A percentile compares a stretch with the other conserved stretches of the same genome.
Conservation (phyloP, 1,284 basidiomycete genomes). For the Ustilago bromivora region DNA sequence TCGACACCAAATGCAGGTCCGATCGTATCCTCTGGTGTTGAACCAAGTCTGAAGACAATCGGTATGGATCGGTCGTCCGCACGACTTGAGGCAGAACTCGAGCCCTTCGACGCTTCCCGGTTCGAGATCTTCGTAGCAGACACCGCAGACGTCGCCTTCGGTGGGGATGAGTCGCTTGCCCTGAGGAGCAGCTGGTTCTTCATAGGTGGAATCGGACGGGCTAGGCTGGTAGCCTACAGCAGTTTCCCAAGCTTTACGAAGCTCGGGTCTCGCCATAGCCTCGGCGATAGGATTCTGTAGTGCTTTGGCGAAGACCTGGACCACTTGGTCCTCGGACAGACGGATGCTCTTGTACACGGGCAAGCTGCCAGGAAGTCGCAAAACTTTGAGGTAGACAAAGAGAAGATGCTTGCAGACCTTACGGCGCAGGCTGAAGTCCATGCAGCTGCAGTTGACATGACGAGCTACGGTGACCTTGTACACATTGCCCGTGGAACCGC, state of each 20-base stretch:
- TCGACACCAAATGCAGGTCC: conserved; percentile 50
- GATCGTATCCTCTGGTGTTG: conserved; percentile 21
- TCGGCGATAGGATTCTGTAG: conserved; percentile 28
- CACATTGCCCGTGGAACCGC: conserved; percentile 42
- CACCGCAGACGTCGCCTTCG: conserved; percentile 47
- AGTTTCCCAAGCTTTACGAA: conserved; percentile 39
- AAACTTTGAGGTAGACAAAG: conserved; percentile 47
- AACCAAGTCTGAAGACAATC: conserved; percentile 48
- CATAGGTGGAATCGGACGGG: background rate
- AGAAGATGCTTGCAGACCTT: conserved; percentile 44
- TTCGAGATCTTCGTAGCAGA: conserved; percentile 50
- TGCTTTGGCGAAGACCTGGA: conserved; percentile 28
- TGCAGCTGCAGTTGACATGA: conserved; percentile 30
- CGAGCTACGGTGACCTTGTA: conserved; percentile 38
- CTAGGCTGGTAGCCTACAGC: conserved; percentile 30
- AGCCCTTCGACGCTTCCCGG: conserved; percentile 36
- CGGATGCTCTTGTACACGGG: conserved; percentile 22
- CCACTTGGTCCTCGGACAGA: conserved; percentile 18
- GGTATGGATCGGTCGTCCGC: conserved; percentile 45
- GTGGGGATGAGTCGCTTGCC: conserved; percentile 38
- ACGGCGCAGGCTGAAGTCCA: conserved; percentile 31
- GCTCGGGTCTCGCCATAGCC: conserved; percentile 29
- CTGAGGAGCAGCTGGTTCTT: background rate
- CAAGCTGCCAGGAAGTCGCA: conserved; percentile 30
- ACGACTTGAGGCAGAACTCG: conserved; percentile 45